phyloP scores from a whole-genome alignment of 805 yeast species.

The Kodamaea leandrae region DNA sequence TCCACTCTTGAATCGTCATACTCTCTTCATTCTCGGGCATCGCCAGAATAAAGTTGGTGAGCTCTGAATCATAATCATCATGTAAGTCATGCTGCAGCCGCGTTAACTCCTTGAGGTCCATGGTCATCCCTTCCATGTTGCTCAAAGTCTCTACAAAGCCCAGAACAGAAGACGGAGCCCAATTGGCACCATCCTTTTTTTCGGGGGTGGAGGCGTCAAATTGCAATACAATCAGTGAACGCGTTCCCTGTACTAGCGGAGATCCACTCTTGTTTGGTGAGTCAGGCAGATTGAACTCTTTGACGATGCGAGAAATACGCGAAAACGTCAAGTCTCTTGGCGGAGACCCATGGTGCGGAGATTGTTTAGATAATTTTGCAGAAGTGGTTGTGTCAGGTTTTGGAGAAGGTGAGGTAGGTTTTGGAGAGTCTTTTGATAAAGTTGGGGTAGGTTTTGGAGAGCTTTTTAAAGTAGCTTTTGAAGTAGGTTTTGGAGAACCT shows the following conservation, averaged over 20 bases:
- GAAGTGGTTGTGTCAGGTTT: no score
- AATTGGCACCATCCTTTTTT: slow-evolving; percentile 2
- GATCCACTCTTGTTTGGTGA: background rate
- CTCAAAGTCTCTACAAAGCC: slow-evolving; percentile 16
- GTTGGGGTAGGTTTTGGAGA: no score
- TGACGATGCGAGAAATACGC: background rate
- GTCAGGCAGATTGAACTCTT: slow-evolving; percentile 1
- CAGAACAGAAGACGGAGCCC: slow-evolving; percentile 14
- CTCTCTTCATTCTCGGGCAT: slow-evolving; percentile 69
- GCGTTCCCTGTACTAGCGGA: background rate
- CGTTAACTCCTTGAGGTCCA: slow-evolving; percentile 32
- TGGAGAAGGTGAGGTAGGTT: no score
- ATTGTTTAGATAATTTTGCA: background rate
- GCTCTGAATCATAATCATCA: slow-evolving; percentile 64
- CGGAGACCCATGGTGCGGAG: background rate
- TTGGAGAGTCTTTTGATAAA: no score
- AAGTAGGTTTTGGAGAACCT: no score
- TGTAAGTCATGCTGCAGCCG: slow-evolving; percentile 42
- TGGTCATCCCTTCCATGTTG: slow-evolving; percentile 35
- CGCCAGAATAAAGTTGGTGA: slow-evolving; percentile 60
- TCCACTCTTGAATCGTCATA: slow-evolving; percentile 73
- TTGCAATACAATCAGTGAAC: background rate
- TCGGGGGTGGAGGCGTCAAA: background rate
- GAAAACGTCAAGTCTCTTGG: background rate
- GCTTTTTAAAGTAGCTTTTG: no score